Evolutionary conservation across 257 asterid genomes (phyloP).

Genomic region (Perilla frutescens): DNA sequence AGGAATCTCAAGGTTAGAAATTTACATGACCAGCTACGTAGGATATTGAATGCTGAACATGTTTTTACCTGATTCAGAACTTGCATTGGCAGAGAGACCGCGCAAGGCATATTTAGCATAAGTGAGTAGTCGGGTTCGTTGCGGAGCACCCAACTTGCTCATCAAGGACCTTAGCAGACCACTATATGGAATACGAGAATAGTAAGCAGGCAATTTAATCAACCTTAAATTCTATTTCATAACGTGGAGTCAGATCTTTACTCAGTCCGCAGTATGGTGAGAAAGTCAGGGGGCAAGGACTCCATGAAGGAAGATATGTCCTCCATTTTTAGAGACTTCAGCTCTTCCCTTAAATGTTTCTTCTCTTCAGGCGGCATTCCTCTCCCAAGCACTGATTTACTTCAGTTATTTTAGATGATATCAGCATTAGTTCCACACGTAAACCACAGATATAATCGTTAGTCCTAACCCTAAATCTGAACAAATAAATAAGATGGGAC

Average conservation of each 20-base stretch:
- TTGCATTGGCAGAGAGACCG: conserved; percentile 54
- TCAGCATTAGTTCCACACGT: conserved; percentile 31
- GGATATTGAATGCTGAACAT: conserved; percentile 10
- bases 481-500: neutral
- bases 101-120: conserved; percentile 81
- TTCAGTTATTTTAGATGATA: conserved; percentile 27
- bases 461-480: conserved; percentile 3
- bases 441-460: neutral
- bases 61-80: conserved; percentile 61
- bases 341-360: conserved; percentile 64
- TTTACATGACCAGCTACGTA: neutral
- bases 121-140: conserved; percentile 63
- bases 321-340: conserved; percentile 77
- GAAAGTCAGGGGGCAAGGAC: conserved; percentile 85
- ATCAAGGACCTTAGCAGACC: conserved; percentile 85
- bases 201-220: neutral
- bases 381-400: conserved; percentile 80
- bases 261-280: conserved; percentile 81
- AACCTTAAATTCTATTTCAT: conserved; percentile 17
- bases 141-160: conserved; percentile 91
- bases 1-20: conserved; percentile 46
- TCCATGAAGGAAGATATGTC: conserved; percentile 96
- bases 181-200: conserved; percentile 42
- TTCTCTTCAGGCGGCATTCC: conserved; percentile 83
- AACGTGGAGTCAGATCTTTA: conserved; percentile 42